Conservation (phyloP, 805 yeast genomes). For the Teunomyces kruisii region DNA sequence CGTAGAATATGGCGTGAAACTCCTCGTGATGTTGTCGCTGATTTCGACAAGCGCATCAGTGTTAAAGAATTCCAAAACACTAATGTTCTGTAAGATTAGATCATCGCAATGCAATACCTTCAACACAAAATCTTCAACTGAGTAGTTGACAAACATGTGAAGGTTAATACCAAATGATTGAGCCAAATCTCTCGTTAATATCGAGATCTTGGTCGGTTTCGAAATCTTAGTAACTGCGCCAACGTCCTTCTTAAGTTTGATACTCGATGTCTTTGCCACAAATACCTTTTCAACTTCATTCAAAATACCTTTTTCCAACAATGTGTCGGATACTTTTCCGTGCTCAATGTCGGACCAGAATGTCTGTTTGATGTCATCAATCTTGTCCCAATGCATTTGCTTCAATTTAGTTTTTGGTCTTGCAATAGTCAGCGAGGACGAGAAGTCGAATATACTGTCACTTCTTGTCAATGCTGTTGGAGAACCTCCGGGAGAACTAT, state of each 20-base stretch:
- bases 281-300: conserved; percentile 83
- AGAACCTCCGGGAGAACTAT: neutral
- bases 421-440: neutral
- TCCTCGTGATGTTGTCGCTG: conserved; percentile 66
- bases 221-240: conserved; percentile 4
- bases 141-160: conserved; percentile 64
- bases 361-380: conserved; percentile 80
- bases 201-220: conserved; percentile 53
- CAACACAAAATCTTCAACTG: conserved; percentile 66
- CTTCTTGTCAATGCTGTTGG: neutral
- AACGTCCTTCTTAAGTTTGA: conserved; percentile 35
- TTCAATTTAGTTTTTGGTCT: conserved; percentile 77
- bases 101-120: conserved; percentile 75
- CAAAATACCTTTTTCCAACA: conserved; percentile 75
- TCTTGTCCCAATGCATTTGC: conserved; percentile 95
- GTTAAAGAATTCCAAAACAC: conserved; percentile 81
- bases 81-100: conserved; percentile 65
- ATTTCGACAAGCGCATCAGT: conserved; percentile 75
- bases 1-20: conserved; percentile 76
- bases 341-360: conserved; percentile 78
- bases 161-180: conserved; percentile 95
- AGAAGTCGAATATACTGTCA: neutral
- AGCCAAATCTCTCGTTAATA: conserved; percentile 78
- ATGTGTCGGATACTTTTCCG: conserved; percentile 56
- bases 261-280: conserved; percentile 68